Evolutionary conservation across 441 rosid genomes (phyloP).

Genomic region (Arabidopsis hybrid): DNA sequence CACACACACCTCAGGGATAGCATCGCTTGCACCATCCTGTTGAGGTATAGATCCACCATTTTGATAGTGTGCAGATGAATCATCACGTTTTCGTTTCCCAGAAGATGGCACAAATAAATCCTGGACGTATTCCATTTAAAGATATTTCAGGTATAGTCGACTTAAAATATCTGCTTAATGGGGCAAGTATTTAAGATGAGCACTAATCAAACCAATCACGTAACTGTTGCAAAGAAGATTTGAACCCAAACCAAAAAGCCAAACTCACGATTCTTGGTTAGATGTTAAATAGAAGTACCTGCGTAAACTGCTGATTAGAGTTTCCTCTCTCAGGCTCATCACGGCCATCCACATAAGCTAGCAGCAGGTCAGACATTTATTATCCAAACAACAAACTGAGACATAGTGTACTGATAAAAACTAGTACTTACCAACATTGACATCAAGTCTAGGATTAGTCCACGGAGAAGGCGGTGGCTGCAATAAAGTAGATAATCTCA

Average conservation of each 20-base stretch:
- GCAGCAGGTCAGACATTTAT: conserved; percentile 38
- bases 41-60: conserved; percentile 93
- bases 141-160: not conserved
- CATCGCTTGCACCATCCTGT: conserved; percentile 95
- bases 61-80: conserved; percentile 62
- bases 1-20: conserved; percentile 42
- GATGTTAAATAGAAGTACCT: conserved; percentile 59
- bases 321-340: conserved; percentile 85
- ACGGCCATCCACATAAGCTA: conserved; percentile 96
- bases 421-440: conserved; percentile 87
- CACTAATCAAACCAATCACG: conserved; percentile 31
- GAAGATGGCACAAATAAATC: conserved; percentile 79
- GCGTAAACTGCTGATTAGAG: conserved; percentile 74
- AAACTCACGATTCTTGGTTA: conserved; percentile 10
- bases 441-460: conserved; percentile 92
- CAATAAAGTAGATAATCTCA: conserved; percentile 33
- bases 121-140: conserved; percentile 55
- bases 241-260: not conserved
- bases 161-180: no score
- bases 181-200: conserved; percentile 16
- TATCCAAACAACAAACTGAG: conserved; percentile 34
- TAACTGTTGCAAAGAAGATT: conserved; percentile 12
- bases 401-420: not conserved
- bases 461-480: conserved; percentile 96
- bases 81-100: conserved; percentile 96